These are phyloP conservation scores for Strigomonas oncopelti DNA, from an alignment of 208 protist genomes.

Conservation along the genomic window DNA sequence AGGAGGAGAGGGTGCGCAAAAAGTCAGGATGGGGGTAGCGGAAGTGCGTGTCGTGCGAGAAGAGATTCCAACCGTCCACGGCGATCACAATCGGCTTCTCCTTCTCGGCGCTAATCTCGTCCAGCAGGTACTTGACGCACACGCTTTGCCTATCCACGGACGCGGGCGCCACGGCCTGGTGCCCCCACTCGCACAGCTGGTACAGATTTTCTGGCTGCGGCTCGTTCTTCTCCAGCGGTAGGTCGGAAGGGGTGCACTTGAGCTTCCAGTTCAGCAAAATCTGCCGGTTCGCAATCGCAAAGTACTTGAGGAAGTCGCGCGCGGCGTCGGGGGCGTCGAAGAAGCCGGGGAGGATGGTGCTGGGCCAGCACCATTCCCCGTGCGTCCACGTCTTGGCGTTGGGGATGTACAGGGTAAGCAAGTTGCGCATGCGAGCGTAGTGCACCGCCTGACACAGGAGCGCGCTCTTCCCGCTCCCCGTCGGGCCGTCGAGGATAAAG, in stretches of 20 bases:
- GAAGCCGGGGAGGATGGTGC: conserved; percentile 86
- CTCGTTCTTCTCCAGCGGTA: conserved; percentile 82
- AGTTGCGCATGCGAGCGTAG: conserved; percentile 63
- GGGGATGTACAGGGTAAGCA: conserved; percentile 83
- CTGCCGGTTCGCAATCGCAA: conserved; percentile 61
- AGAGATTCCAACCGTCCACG: conserved; percentile 88
- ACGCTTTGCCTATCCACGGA: conserved; percentile 89
- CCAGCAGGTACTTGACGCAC: conserved; percentile 86
- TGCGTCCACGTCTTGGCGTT: conserved; percentile 87
- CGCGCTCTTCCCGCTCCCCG: conserved; percentile 83
- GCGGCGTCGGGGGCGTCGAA: conserved; percentile 88
- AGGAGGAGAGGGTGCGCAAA: conserved; percentile 71
- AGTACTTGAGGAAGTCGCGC: conserved; percentile 75
- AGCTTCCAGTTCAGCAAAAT: conserved; percentile 63
- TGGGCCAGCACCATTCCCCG: conserved; percentile 90
- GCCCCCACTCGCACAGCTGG: conserved; percentile 83
- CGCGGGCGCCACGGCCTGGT: conserved; percentile 67
- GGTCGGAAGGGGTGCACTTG: conserved; percentile 67
- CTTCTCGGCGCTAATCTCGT: conserved; percentile 84
- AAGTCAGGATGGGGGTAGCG: conserved; percentile 89
- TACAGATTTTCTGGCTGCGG: conserved; percentile 64
- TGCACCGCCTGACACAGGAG: conserved; percentile 88
- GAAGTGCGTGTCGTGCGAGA: conserved; percentile 90
- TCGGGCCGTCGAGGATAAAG: conserved; percentile 86
- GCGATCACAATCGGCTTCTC: conserved; percentile 80